phyloP scores from a whole-genome alignment of 139 green algal species.

The Medakamo hakoo region DNA sequence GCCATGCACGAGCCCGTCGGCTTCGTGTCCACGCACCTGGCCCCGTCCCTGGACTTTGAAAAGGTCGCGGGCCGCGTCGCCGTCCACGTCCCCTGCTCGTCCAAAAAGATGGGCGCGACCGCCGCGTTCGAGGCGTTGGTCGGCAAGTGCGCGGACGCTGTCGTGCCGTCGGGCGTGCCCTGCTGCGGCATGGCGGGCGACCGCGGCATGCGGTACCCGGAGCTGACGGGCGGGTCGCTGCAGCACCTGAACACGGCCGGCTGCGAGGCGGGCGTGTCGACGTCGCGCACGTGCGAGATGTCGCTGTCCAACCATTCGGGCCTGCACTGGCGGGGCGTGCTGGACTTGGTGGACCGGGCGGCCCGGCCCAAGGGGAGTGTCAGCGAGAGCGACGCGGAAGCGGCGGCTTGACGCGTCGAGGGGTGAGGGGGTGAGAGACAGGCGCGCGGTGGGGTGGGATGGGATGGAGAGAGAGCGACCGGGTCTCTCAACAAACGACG shows the following conservation, averaged over 20 bases:
- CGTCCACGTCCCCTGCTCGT: slow-evolving; percentile 90
- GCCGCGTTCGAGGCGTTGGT: slow-evolving; percentile 29
- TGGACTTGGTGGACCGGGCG: slow-evolving; percentile 71
- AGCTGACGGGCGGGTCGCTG: slow-evolving; percentile 70
- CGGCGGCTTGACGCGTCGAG: background rate
- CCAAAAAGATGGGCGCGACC: slow-evolving; percentile 92
- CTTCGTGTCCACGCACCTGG: slow-evolving; percentile 85
- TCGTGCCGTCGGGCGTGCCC: slow-evolving; percentile 58
- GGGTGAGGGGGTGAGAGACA: background rate
- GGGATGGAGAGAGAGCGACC: background rate
- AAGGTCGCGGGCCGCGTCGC: slow-evolving; percentile 65
- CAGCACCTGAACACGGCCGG: slow-evolving; percentile 12
- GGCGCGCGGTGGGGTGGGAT: too few species aligned
- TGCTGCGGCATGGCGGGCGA: slow-evolving; percentile 96
- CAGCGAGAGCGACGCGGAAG: too few species aligned
- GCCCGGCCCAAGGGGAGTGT: slow-evolving; percentile 66
- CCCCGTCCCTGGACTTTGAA: slow-evolving; percentile 86
- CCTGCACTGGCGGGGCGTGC: slow-evolving; percentile 82
- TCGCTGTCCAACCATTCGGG: slow-evolving; percentile 74
- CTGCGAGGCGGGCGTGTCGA: slow-evolving; percentile 48
- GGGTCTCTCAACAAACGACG: too few species aligned
- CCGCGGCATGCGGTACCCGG: slow-evolving; percentile 82
- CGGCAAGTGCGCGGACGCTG: slow-evolving; percentile 60
- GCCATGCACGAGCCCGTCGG: slow-evolving; percentile 87
- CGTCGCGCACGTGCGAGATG: slow-evolving; percentile 87